Conservation (phyloP, 2,329 filamentous ascomycete species). For the Trichoderma sp. region DNA sequence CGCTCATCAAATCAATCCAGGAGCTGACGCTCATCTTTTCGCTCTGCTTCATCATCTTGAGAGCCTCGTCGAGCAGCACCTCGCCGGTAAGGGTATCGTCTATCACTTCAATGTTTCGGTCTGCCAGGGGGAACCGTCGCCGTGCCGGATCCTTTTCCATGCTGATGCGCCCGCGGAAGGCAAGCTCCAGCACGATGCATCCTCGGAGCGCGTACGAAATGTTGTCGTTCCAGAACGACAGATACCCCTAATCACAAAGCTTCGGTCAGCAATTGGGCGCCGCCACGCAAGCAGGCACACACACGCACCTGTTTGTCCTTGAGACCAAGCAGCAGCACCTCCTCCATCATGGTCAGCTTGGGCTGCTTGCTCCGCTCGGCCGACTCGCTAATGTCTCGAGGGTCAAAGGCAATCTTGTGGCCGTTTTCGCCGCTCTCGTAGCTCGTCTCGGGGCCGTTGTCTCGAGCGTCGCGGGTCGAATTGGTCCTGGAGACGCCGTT, state of each 20-base stretch:
- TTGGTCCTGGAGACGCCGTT: conserved; percentile 57
- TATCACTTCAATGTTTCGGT: conserved; percentile 93
- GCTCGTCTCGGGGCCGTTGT: conserved; percentile 68
- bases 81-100: conserved; percentile 96
- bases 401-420: conserved; percentile 98
- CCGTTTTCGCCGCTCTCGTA: conserved; percentile 93
- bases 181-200: conserved; percentile 97
- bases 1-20: conserved; percentile 99
- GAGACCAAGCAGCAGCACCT: conserved; percentile 88
- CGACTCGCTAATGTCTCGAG: conserved; percentile 94
- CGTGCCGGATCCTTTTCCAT: conserved; percentile 97
- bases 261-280: conserved; percentile 16
- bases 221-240: conserved; percentile 99
- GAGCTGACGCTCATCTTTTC: conserved; percentile 99
- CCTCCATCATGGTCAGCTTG: conserved; percentile 98
- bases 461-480: conserved; percentile 52
- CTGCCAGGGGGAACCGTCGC: conserved; percentile 86
- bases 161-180: conserved; percentile 91
- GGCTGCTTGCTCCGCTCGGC: conserved; percentile 96
- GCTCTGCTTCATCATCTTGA: conserved; percentile 99
- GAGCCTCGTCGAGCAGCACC: conserved; percentile 91
- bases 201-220: conserved; percentile 97
- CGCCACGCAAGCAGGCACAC: background rate
- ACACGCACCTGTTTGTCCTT: conserved; percentile 95
- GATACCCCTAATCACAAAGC: conserved; percentile 69